These are phyloP conservation scores for Aschersonia sp. DNA, from an alignment of 2,329 filamentous ascomycete genomes.

Conservation along the genomic window DNA sequence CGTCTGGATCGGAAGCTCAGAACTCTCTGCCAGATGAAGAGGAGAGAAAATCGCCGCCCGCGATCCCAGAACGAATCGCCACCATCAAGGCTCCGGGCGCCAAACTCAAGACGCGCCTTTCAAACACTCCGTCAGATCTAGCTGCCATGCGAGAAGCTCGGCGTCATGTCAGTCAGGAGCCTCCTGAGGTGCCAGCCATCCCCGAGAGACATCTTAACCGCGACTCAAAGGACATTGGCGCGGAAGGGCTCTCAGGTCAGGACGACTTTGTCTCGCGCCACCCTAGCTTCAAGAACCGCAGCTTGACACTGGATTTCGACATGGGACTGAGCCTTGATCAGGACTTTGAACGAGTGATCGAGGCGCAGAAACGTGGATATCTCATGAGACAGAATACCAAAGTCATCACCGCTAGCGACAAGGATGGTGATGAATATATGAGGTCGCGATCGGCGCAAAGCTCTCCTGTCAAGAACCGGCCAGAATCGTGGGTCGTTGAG, in stretches of 20 bases:
- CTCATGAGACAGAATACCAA: constrained; percentile 98
- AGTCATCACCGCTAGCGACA: constrained; percentile 81
- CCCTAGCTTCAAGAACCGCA: constrained; percentile 65
- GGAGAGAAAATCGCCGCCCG: constrained; percentile 40
- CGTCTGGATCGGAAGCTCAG: constrained; percentile 82
- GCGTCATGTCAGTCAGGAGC: constrained; percentile 68
- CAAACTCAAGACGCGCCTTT: constrained; percentile 77
- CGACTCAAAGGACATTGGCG: constrained; percentile 31
- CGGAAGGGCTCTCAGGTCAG: constrained; percentile 18
- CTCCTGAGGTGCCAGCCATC: constrained; percentile 43
- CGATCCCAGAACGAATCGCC: constrained; percentile 66
- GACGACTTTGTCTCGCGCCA: constrained; percentile 42
- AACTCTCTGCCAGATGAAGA: constrained; percentile 44
- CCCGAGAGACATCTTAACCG: constrained; percentile 45
- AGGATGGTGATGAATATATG: constrained; percentile 42
- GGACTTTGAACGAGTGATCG: constrained; percentile 90
- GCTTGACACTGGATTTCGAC: constrained; percentile 69
- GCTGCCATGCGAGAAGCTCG: constrained; percentile 75
- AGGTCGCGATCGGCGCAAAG: constrained; percentile 47
- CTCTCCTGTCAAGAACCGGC: constrained; percentile 61
- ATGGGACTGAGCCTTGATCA: constrained; percentile 75
- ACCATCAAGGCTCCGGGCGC: constrained; percentile 83
- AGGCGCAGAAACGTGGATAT: constrained; percentile 97
- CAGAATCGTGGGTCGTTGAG: constrained; percentile 90
- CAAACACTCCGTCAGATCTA: constrained; percentile 73